Evolutionary conservation across 495 filamentous ascomycete species (phyloP).

Genomic region (Patellaria atrata): DNA sequence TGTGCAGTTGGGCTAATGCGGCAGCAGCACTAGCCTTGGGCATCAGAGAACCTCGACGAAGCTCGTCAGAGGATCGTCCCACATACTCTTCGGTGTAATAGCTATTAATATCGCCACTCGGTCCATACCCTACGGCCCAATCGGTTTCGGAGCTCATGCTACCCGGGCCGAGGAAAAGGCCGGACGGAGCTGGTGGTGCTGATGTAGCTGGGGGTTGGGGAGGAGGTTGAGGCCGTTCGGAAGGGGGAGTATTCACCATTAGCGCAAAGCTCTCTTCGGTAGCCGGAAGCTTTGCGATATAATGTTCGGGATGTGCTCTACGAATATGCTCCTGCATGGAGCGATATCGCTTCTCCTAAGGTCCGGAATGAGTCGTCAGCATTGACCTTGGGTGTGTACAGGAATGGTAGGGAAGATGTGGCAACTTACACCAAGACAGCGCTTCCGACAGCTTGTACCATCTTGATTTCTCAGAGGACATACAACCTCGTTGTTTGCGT

Average conservation of each 20-base stretch:
- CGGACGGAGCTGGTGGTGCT: constrained; percentile 20
- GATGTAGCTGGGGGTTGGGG: constrained; percentile 26
- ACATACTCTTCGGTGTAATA: constrained; percentile 47
- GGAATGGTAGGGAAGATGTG: constrained; percentile 1
- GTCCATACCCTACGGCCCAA: too few species aligned
- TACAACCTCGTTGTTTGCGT: constrained; percentile 88
- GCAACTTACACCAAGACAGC: constrained; percentile 89
- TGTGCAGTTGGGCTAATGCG: constrained; percentile 75
- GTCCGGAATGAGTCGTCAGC: constrained; percentile 4
- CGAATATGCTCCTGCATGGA: constrained; percentile 99
- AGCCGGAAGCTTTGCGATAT: constrained; percentile 95
- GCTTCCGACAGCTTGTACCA: constrained; percentile 92
- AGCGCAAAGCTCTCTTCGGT: constrained; percentile 95
- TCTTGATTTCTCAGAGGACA: constrained; percentile 94
- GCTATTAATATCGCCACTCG: constrained; percentile 24
- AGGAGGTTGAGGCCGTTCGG: constrained; percentile 54
- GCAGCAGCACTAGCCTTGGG: constrained; percentile 69
- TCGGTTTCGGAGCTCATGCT: neutral
- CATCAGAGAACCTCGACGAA: constrained; percentile 44
- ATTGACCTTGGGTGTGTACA: too few species aligned
- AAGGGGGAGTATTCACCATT: constrained; percentile 84
- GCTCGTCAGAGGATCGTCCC: constrained; percentile 58
- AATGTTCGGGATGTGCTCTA: constrained; percentile 91
- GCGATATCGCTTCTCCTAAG: constrained; percentile 89
- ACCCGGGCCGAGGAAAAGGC: constrained; percentile 10